Base-by-base conservation (phyloP, 148 eudicot species). In the Nepenthes gracilis region DNA sequence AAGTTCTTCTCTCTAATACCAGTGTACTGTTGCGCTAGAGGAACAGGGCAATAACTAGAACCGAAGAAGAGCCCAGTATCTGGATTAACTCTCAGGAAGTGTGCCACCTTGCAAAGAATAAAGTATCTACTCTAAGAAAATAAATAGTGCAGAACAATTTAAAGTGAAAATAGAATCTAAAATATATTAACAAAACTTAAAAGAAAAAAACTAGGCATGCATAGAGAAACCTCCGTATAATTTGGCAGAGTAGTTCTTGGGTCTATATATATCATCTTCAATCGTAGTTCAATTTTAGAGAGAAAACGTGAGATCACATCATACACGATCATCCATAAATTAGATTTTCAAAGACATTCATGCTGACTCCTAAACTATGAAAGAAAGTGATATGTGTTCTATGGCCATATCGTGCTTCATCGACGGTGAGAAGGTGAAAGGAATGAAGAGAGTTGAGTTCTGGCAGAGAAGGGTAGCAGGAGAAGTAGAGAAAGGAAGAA, bases 1-100 rank as follows among this genome's bases (percentile, higher is more conserved):
- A 75, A 86, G 67, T 82, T 93, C 57, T 75, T 84, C 75, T 93
- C 98, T 64, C 80, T 84, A 59, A 93, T 84, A 63, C 98, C 98
- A 74, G 88, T 86, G 73, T 93, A 93, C 70, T 86, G 91, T 63
- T 93, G 98, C 8, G 93, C 90, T 65, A 93, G 98, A 69, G 98
- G 98, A 65, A 93, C 98, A 43, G 98, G 98, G 66, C 98, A 95
- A 67, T 88, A 93, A 77, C 91, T 88, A 36, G 98, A 84, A 79
- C 88, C 98, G 78, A 93, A 93, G 85, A 93, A 93, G 78, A 93
- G 79, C 62, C 98, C 98, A 13, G 71, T 36, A 32, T 88, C 96
- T 60, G 96, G 82, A 82, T 86, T 93, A 62, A 93, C 98, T 76
- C 98, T 84, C 82, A 93, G 75, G 69, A 93, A 93, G 70, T 88